Conservation (phyloP, 192 early-diverging fungal species). For the Coemansia sp. region DNA sequence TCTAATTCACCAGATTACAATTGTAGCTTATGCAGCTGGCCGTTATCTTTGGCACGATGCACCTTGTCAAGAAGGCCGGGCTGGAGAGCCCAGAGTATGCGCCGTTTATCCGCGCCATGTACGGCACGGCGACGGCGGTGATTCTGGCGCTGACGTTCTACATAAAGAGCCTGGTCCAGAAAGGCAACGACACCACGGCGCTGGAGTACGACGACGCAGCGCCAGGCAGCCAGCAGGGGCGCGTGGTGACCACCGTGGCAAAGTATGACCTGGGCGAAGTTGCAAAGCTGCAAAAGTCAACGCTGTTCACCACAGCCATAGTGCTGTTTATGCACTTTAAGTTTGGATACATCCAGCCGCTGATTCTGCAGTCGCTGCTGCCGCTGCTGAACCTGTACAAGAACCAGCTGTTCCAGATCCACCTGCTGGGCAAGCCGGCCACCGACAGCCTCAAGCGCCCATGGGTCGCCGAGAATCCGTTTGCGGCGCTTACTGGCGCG, state of each 20-base stretch:
- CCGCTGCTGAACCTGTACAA: constrained; percentile 69
- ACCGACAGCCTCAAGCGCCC: constrained; percentile 80
- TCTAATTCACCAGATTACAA: background rate
- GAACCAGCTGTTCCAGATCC: constrained; percentile 75
- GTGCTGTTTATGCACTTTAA: constrained; percentile 83
- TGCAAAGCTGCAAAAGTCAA: constrained; percentile 68
- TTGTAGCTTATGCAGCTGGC: constrained; percentile 54
- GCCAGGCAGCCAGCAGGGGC: constrained; percentile 26
- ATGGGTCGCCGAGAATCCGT: constrained; percentile 75
- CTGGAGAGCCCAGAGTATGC: constrained; percentile 48
- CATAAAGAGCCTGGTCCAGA: constrained; percentile 55
- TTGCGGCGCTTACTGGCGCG: constrained; percentile 53
- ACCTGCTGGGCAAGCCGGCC: constrained; percentile 72
- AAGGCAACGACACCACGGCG: constrained; percentile 79
- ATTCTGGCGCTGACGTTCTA: constrained; percentile 42
- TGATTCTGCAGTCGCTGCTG: constrained; percentile 83
- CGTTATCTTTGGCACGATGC: constrained; percentile 65
- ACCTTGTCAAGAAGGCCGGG: constrained; percentile 60
- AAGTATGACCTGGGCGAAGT: constrained; percentile 78
- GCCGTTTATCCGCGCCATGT: constrained; percentile 24
- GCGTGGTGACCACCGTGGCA: constrained; percentile 63
- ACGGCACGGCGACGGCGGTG: constrained; percentile 22
- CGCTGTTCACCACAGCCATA: constrained; percentile 66
- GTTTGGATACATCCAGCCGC: constrained; percentile 83
- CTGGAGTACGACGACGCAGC: constrained; percentile 76